Conservation (phyloP, 2,329 filamentous ascomycete genomes). For the Colletotrichum sp. region DNA sequence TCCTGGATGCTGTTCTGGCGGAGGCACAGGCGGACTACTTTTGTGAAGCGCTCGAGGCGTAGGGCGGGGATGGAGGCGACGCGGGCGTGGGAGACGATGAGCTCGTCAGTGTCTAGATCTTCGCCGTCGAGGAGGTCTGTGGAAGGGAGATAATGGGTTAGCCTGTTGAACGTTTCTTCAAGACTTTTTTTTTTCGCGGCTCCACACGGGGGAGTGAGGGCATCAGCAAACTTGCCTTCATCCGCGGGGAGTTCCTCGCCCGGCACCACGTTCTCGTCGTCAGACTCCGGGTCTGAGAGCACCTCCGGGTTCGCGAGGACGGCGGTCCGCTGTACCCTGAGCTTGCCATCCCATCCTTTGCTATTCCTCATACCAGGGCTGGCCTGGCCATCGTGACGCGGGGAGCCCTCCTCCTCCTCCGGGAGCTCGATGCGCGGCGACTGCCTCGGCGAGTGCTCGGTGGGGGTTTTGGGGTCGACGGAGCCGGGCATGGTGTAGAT, state of each 20-base stretch:
- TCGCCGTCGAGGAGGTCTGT: conserved; percentile 68
- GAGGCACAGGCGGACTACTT: conserved; percentile 80
- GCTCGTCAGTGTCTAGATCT: conserved; percentile 71
- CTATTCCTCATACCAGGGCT: conserved; percentile 60
- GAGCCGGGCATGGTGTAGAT: conserved; percentile 44
- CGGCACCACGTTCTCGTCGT: conserved; percentile 68
- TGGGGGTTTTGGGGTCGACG: conserved; percentile 39
- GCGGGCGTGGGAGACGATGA: conserved; percentile 89
- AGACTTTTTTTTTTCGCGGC: no score
- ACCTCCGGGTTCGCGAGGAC: conserved; percentile 80
- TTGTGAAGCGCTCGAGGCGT: conserved; percentile 81
- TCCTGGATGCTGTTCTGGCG: conserved; percentile 89
- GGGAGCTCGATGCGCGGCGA: conserved; percentile 54
- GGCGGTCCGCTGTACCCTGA: conserved; percentile 74
- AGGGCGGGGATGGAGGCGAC: conserved; percentile 80
- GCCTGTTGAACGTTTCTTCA: background rate
- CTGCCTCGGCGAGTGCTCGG: conserved; percentile 27
- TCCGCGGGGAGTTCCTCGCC: conserved; percentile 82
- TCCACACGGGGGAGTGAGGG: background rate
- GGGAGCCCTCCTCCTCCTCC: conserved; percentile 42
- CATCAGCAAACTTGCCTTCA: conserved; percentile 63
- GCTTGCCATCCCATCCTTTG: conserved; percentile 85
- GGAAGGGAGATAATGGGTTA: background rate
- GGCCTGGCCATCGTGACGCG: conserved; percentile 43
- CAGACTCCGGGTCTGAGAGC: conserved; percentile 83